Percentiles rank a stretch among this genome's conserved stretches.
These are phyloP conservation scores for Rhizophora mangle DNA, from an alignment of 345 rosid genomes.

Conservation along the genomic window DNA sequence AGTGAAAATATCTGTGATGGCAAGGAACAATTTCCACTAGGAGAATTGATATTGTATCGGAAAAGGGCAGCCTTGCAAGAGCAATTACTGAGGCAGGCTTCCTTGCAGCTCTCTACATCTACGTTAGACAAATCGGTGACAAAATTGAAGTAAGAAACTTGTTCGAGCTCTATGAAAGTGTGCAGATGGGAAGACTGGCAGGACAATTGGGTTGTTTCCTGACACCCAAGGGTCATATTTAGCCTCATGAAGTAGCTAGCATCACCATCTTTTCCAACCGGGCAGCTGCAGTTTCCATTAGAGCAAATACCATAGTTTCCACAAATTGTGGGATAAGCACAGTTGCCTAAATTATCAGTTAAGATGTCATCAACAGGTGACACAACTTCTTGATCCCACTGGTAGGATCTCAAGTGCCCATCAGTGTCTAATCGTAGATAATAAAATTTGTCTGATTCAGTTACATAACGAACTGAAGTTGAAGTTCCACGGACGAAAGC, in stretches of 20 bases:
- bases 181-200: conserved; percentile 13
- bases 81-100: conserved; percentile 23
- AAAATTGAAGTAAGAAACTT: conserved; percentile 17
- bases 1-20: conserved; percentile 18
- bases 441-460: not conserved
- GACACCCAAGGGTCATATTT: conserved; percentile 8
- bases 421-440: conserved; percentile 19
- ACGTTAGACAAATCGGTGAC: not conserved
- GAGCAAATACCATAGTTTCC: conserved; percentile 28
- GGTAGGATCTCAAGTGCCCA: conserved; percentile 23
- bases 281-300: conserved; percentile 14
- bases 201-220: not conserved
- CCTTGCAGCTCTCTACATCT: conserved; percentile 10
- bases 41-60: not conserved
- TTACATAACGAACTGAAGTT: not conserved
- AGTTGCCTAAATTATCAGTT: conserved; percentile 6
- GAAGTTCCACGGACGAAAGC: not conserved
- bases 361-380: conserved; percentile 8
- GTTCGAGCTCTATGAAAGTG: conserved; percentile 2
- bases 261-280: not conserved
- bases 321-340: conserved; percentile 19
- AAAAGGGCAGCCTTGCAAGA: conserved; percentile 31
- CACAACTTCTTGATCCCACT: not conserved
- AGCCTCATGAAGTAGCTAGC: not conserved
- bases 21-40: conserved; percentile 22